A percentile compares a stretch with the other conserved stretches of the same genome.
Conservation (phyloP, 306 rosid genomes). For the Prunus mongolica region DNA sequence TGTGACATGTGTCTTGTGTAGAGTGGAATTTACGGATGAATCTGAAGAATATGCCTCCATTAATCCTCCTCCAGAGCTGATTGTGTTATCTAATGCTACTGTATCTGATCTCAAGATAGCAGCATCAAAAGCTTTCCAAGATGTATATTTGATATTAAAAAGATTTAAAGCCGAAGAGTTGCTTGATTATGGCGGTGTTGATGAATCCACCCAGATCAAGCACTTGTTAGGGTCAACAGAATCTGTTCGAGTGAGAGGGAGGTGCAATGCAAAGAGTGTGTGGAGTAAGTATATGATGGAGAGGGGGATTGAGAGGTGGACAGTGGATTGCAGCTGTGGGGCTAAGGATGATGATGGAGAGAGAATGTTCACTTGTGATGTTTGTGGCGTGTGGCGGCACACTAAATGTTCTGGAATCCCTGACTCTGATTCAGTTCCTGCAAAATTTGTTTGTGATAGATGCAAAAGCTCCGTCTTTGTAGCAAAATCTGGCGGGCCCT, state of each 20-base stretch:
- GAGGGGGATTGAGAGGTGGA: conserved; percentile 92
- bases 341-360: conserved; percentile 96
- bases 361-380: conserved; percentile 92
- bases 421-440: conserved; percentile 65
- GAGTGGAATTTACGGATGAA: conserved; percentile 60
- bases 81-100: conserved; percentile 62
- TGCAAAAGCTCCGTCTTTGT: conserved; percentile 43
- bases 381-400: conserved; percentile 87
- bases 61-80: conserved; percentile 62
- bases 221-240: conserved; percentile 51
- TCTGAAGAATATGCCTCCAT: conserved; percentile 36
- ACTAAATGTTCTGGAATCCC: conserved; percentile 77
- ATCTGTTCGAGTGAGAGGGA: conserved; percentile 54
- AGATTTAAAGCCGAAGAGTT: conserved; percentile 73
- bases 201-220: conserved; percentile 65
- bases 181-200: conserved; percentile 58
- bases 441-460: conserved; percentile 58
- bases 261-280: conserved; percentile 58
- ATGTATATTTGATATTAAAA: conserved; percentile 65
- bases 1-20: conserved; percentile 47
- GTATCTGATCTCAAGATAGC: conserved; percentile 64
- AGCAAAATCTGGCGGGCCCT: conserved; percentile 35
- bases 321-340: conserved; percentile 88
- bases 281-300: conserved; percentile 80
- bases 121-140: conserved; percentile 79